phyloP scores from a whole-genome alignment of 805 yeast species.

The Teunomyces tritomae region DNA sequence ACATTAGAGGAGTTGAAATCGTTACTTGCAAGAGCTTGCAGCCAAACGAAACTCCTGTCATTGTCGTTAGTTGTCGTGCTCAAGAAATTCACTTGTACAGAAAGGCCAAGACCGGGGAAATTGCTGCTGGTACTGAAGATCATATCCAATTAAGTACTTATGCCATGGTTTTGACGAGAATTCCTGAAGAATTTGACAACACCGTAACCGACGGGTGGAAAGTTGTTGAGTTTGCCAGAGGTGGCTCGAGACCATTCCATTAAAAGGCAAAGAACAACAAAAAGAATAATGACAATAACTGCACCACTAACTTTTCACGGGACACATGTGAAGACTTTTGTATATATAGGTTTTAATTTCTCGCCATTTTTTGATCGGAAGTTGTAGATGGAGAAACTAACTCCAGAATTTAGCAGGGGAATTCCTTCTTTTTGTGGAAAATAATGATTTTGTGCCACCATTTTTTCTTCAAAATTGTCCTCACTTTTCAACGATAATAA shows the following conservation, averaged over 20 bases:
- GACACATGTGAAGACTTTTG: neutral
- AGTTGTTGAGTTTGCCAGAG: conserved; percentile 89
- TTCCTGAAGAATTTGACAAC: conserved; percentile 88
- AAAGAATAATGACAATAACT: neutral
- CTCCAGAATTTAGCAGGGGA: too few species aligned
- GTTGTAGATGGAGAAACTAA: too few species aligned
- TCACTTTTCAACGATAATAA: conserved; percentile 2
- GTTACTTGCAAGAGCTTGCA: conserved; percentile 83
- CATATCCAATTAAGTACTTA: conserved; percentile 90
- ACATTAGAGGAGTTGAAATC: conserved; percentile 92
- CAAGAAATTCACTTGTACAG: conserved; percentile 91
- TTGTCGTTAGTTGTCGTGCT: conserved; percentile 92
- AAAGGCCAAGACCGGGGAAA: conserved; percentile 86
- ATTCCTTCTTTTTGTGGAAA: neutral
- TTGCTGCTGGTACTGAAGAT: conserved; percentile 94
- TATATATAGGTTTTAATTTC: neutral
- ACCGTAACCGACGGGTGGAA: conserved; percentile 97
- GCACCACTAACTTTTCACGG: neutral
- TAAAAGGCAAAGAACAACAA: conserved; percentile 12
- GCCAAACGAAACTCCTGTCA: conserved; percentile 88
- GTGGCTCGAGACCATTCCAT: conserved; percentile 81
- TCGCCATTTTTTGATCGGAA: neutral
- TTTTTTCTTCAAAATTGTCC: neutral
- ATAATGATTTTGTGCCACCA: neutral
- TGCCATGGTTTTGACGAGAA: conserved; percentile 91